These are phyloP conservation scores for Ciborinia camelliae DNA, from an alignment of 2,329 filamentous ascomycete species.

Conservation along the genomic window DNA sequence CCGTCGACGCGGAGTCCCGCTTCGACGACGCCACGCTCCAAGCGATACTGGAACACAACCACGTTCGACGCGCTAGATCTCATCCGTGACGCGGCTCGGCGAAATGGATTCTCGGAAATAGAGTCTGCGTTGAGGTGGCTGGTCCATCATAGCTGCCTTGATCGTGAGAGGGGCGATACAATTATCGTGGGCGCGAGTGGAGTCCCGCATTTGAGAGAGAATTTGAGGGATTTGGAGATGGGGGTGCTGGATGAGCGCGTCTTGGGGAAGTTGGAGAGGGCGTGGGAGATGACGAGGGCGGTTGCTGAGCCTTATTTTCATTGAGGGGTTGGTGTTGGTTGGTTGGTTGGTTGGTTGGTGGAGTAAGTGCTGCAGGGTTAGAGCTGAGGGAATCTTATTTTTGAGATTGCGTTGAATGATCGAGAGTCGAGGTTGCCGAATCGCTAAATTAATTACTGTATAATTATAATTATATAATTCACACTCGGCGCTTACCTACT, in stretches of 20 bases:
- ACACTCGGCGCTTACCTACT: too few relatives aligned
- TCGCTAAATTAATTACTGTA: too few relatives aligned
- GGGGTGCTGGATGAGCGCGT: constrained; percentile 75
- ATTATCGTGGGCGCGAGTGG: constrained; percentile 59
- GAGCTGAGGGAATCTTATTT: fast-evolving
- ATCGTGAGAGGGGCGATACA: constrained; percentile 52
- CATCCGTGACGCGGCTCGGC: constrained; percentile 64
- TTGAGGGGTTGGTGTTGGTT: not conserved
- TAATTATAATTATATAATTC: too few relatives aligned
- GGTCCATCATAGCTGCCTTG: constrained; percentile 64
- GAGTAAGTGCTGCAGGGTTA: too few relatives aligned
- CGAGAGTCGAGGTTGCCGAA: not conserved
- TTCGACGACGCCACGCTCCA: constrained; percentile 44
- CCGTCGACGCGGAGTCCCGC: constrained; percentile 20
- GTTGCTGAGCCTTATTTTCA: constrained; percentile 6
- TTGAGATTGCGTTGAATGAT: too few relatives aligned
- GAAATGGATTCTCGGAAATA: constrained; percentile 64
- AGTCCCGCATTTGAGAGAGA: constrained; percentile 53
- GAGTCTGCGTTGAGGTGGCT: constrained; percentile 75
- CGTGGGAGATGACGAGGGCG: constrained; percentile 11
- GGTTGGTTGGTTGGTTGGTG: not conserved
- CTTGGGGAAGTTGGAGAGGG: not conserved
- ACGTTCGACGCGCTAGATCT: constrained; percentile 64
- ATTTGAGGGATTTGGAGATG: constrained; percentile 58
- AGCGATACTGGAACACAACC: constrained; percentile 58